These are phyloP conservation scores for Ophiocordyceps camponoti-leonardi DNA, from an alignment of 2,329 filamentous ascomycete genomes.

Conservation along the genomic window DNA sequence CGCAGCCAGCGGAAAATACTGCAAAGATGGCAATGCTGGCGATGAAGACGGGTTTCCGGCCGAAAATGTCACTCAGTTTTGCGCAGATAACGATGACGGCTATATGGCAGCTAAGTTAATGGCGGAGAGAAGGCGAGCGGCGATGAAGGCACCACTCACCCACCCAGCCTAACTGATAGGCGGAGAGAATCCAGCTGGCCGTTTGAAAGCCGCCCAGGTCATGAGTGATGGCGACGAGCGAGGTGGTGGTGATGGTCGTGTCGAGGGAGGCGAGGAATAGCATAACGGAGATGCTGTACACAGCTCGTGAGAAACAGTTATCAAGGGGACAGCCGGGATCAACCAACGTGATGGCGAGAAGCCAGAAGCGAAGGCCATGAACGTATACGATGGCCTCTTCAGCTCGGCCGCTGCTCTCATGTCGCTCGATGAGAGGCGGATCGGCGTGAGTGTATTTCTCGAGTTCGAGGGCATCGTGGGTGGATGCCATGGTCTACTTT, in stretches of 20 bases:
- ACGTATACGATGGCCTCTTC: not conserved
- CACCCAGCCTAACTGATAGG: constrained; percentile 1
- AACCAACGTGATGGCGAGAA: not conserved
- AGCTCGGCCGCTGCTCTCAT: not conserved
- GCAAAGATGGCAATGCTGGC: constrained; percentile 19
- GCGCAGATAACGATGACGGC: constrained; percentile 21
- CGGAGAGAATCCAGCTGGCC: constrained; percentile 1
- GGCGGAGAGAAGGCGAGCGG: constrained; percentile 2
- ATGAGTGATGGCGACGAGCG: not conserved
- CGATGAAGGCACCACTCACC: not conserved
- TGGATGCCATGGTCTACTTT: not conserved
- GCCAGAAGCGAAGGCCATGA: not conserved
- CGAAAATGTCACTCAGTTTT: constrained; percentile 27
- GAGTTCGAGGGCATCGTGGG: not conserved
- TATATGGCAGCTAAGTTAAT: constrained; percentile 5
- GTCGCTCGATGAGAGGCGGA: not conserved
- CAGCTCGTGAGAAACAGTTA: not conserved
- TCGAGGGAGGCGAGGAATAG: not conserved
- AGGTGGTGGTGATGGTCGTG: not conserved
- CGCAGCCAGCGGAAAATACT: constrained; percentile 25
- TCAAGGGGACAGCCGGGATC: not conserved
- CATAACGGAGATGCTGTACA: not conserved
- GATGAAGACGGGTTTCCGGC: constrained; percentile 1
- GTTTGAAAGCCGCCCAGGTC: not conserved
- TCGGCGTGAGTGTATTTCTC: not conserved